Evolutionary conservation across 2,329 filamentous ascomycete species (phyloP).

Genomic region (Nemania sp.): DNA sequence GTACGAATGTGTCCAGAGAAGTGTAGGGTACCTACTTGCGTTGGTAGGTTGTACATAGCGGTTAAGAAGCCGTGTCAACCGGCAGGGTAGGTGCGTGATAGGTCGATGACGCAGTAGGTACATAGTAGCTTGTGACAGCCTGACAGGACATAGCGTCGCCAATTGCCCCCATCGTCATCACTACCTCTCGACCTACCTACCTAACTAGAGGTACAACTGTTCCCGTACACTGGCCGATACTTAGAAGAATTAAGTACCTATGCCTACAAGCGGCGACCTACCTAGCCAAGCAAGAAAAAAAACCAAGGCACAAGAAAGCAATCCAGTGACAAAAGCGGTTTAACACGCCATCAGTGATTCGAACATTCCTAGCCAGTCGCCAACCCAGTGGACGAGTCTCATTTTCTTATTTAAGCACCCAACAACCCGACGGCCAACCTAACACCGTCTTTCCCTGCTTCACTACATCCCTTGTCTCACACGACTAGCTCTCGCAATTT

Average conservation of each 20-base stretch:
- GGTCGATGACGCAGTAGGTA: slow-evolving; percentile 35
- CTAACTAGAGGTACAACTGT: no score
- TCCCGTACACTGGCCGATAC: no score
- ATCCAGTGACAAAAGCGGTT: slow-evolving; percentile 33
- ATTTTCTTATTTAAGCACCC: slow-evolving; percentile 34
- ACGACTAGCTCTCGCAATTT: neutral
- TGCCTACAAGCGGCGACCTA: slow-evolving; percentile 27
- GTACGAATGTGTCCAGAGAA: no score
- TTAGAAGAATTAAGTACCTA: no score
- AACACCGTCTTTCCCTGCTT: neutral
- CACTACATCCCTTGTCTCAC: slow-evolving; percentile 5
- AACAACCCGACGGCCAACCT: neutral
- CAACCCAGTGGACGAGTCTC: slow-evolving; percentile 23
- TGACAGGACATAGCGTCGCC: slow-evolving; percentile 25
- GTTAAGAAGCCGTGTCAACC: slow-evolving; percentile 17
- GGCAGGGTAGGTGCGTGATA: slow-evolving; percentile 22
- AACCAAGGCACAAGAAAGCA: slow-evolving; percentile 27
- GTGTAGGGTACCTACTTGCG: neutral
- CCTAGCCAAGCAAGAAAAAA: slow-evolving; percentile 34
- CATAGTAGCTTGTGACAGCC: slow-evolving; percentile 15
- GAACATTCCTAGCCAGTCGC: slow-evolving; percentile 28
- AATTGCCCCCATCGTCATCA: slow-evolving; percentile 35
- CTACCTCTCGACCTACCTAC: slow-evolving; percentile 20
- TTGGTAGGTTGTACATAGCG: neutral
- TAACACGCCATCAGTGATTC: slow-evolving; percentile 22